Conservation (phyloP, 192 early-diverging fungal species). For the Diversispora eburnea region DNA sequence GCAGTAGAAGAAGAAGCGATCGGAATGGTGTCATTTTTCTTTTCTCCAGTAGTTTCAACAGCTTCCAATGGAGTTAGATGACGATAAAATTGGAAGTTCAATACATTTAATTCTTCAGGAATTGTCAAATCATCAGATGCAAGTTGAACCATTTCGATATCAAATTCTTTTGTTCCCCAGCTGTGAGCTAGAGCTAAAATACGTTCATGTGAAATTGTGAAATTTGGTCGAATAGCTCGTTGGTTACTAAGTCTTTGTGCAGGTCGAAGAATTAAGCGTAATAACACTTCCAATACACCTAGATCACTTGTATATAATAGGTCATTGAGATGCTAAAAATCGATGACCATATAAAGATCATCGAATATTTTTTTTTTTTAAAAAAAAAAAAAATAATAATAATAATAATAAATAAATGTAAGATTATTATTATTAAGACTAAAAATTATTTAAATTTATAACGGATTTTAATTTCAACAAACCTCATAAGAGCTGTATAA, state of each 20-base stretch:
- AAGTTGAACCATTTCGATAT: conserved; percentile 48
- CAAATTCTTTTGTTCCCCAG: conserved; percentile 56
- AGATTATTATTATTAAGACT: background rate
- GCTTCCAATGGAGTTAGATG: conserved; percentile 29
- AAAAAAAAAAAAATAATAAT: no score
- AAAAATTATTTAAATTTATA: background rate
- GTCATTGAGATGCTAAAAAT: conserved; percentile 67
- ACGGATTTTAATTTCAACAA: background rate
- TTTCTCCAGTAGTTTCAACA: conserved; percentile 22
- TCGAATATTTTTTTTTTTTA: no score
- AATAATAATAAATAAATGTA: no score
- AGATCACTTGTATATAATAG: conserved; percentile 78
- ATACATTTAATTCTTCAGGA: conserved; percentile 36
- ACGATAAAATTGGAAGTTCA: conserved; percentile 68
- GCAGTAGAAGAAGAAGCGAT: background rate
- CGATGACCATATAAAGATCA: background rate
- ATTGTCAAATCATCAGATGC: conserved; percentile 38
- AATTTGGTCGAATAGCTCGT: conserved; percentile 56
- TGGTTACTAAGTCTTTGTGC: conserved; percentile 89
- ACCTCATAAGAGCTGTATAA: conserved; percentile 92
- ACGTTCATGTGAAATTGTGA: conserved; percentile 54
- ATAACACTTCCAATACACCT: conserved; percentile 71
- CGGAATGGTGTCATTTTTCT: conserved; percentile 16
- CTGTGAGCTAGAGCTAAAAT: conserved; percentile 57
- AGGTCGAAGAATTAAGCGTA: conserved; percentile 81